phyloP scores from a whole-genome alignment of 306 rosid species.

The Herpetospermum pedunculosum region DNA sequence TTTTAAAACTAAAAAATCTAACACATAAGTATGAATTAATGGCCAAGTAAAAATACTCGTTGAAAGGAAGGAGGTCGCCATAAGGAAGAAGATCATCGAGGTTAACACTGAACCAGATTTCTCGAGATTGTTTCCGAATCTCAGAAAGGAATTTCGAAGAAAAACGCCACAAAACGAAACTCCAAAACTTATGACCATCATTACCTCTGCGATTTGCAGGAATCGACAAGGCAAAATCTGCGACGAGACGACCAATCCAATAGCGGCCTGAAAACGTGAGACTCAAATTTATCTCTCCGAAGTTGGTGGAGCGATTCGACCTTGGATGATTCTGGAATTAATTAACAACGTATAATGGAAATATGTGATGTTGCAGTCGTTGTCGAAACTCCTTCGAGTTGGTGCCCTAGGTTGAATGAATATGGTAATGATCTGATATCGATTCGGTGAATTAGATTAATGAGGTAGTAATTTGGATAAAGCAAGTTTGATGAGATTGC shows the following conservation, averaged over 20 bases:
- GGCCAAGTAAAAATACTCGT: background rate
- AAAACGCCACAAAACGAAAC: background rate
- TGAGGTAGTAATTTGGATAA: background rate
- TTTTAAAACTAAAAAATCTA: too few relatives aligned
- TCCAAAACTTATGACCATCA: background rate
- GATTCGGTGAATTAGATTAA: background rate
- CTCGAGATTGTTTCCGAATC: background rate
- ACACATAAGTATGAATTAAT: too few relatives aligned
- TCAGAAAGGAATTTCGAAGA: background rate
- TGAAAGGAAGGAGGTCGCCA: background rate
- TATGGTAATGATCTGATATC: background rate
- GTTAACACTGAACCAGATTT: background rate
- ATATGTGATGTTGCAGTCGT: background rate
- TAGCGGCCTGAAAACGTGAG: background rate
- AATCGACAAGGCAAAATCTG: background rate
- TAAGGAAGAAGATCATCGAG: background rate
- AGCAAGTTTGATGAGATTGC: background rate
- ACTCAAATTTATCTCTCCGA: background rate
- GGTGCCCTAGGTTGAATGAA: background rate
- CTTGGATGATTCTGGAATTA: background rate
- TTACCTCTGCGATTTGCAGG: background rate
- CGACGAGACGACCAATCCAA: background rate
- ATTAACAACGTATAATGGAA: background rate
- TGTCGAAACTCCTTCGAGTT: background rate
- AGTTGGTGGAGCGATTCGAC: background rate